Percentiles rank a stretch among this genome's conserved stretches.
Evolutionary conservation across 768 basidiomycete species (phyloP).

Genomic region (Phylloporus sp.): DNA sequence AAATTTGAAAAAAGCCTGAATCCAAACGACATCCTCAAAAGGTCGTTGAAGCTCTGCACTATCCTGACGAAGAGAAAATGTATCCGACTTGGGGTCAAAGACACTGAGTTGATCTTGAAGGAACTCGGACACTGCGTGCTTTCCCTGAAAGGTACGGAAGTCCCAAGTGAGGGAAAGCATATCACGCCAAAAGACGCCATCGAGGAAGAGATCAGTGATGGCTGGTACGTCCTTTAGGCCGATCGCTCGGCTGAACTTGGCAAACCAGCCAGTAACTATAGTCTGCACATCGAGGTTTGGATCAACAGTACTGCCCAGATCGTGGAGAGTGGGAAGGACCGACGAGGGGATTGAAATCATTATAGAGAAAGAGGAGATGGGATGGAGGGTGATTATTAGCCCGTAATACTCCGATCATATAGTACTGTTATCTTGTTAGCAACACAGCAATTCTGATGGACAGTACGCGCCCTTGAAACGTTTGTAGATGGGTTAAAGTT

Average conservation of each 20-base stretch:
- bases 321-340: constrained; percentile 23
- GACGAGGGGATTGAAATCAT: constrained; percentile 7
- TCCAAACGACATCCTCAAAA: constrained; percentile 38
- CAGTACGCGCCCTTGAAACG: not conserved
- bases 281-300: constrained; percentile 34
- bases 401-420: not conserved
- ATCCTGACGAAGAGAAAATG: constrained; percentile 24
- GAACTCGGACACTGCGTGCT: constrained; percentile 37
- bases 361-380: not conserved
- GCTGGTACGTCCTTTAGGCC: constrained; percentile 32
- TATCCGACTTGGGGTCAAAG: constrained; percentile 15
- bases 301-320: constrained; percentile 23
- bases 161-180: constrained; percentile 62
- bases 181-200: constrained; percentile 53
- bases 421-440: not conserved
- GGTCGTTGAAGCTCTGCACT: constrained; percentile 22
- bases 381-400: not conserved
- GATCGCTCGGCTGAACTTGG: constrained; percentile 34
- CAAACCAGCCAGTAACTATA: constrained; percentile 41
- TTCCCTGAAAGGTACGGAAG: constrained; percentile 53
- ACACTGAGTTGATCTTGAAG: constrained; percentile 42
- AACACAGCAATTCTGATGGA: not conserved
- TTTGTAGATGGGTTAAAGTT: no score
- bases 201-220: constrained; percentile 33
- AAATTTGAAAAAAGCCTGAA: constrained; percentile 45